These are phyloP conservation scores for Beauveria pseudobassiana DNA, from an alignment of 2,329 filamentous ascomycete genomes.

Conservation along the genomic window DNA sequence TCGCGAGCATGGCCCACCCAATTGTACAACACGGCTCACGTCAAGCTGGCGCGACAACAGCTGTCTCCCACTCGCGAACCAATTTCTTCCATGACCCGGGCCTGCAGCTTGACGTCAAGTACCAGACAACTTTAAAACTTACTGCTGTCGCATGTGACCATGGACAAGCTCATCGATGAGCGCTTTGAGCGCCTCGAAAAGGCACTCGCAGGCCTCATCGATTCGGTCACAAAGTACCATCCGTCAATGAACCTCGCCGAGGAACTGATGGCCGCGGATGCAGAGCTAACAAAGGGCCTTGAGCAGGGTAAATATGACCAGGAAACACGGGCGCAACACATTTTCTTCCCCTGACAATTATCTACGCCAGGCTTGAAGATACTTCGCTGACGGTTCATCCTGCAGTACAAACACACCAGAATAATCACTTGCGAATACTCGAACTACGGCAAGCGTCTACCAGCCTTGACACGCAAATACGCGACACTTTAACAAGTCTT, in stretches of 20 bases:
- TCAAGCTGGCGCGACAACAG: neutral
- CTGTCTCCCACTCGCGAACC: neutral
- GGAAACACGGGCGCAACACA: no score
- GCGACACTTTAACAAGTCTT: conserved; percentile 60
- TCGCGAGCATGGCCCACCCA: neutral
- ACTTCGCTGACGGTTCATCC: neutral
- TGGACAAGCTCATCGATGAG: conserved; percentile 55
- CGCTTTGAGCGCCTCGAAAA: conserved; percentile 61
- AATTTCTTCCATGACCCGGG: neutral
- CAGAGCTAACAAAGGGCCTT: conserved; percentile 57
- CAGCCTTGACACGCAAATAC: conserved; percentile 64
- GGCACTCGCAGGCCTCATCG: conserved; percentile 61
- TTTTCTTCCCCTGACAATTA: no score
- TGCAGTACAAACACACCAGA: conserved; percentile 65
- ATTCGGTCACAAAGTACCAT: conserved; percentile 77
- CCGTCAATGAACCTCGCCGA: conserved; percentile 60
- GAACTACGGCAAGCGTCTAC: conserved; percentile 59
- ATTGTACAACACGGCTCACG: neutral
- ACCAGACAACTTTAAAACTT: neutral
- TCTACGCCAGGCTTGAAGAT: neutral
- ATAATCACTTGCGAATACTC: conserved; percentile 62
- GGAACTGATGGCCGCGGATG: conserved; percentile 64
- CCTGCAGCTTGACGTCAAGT: neutral
- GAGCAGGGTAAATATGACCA: conserved; percentile 45
- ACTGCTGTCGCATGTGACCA: conserved; percentile 21